A percentile compares a stretch with the other conserved stretches of the same genome.
phyloP scores from a whole-genome alignment of 2,329 filamentous ascomycete species.

The Polytolypa hystricis region DNA sequence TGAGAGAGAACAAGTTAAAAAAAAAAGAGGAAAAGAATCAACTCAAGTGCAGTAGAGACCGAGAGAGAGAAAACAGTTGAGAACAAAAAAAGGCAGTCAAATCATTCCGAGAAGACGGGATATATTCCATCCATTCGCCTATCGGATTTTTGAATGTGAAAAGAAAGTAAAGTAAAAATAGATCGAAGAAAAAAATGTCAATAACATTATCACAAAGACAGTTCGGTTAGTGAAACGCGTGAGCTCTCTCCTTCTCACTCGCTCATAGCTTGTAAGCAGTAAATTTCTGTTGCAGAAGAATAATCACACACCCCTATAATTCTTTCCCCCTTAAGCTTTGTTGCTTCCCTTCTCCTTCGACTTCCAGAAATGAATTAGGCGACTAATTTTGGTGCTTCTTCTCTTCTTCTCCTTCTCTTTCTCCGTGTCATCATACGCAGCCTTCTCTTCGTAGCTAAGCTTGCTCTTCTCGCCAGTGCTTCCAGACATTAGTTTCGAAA shows the following conservation, averaged over 20 bases:
- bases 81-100: slow-evolving; percentile 2
- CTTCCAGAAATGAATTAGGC: slow-evolving; percentile 40
- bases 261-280: no score
- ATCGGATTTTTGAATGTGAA: no score
- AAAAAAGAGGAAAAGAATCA: slow-evolving; percentile 1
- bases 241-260: no score
- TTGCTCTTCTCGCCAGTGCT: slow-evolving; percentile 35
- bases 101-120: no score
- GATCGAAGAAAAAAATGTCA: neutral
- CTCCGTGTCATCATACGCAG: slow-evolving; percentile 28
- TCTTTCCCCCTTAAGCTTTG: no score
- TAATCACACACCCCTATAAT: no score
- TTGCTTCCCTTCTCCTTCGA: slow-evolving; percentile 34
- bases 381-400: slow-evolving; percentile 36
- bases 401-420: slow-evolving; percentile 31
- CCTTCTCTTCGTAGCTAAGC: slow-evolving; percentile 34
- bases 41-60: neutral
- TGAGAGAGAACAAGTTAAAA: slow-evolving; percentile 3
- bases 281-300: no score
- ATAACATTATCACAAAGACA: neutral
- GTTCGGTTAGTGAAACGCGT: neutral
- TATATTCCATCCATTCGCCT: no score
- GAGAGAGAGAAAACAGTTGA: neutral
- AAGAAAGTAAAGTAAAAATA: neutral
- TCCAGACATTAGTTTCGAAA: slow-evolving; percentile 36